A percentile compares a stretch with the other conserved stretches of the same genome.
phyloP scores from a whole-genome alignment of 2,329 filamentous ascomycete genomes.

The Verticillium isaacii region DNA sequence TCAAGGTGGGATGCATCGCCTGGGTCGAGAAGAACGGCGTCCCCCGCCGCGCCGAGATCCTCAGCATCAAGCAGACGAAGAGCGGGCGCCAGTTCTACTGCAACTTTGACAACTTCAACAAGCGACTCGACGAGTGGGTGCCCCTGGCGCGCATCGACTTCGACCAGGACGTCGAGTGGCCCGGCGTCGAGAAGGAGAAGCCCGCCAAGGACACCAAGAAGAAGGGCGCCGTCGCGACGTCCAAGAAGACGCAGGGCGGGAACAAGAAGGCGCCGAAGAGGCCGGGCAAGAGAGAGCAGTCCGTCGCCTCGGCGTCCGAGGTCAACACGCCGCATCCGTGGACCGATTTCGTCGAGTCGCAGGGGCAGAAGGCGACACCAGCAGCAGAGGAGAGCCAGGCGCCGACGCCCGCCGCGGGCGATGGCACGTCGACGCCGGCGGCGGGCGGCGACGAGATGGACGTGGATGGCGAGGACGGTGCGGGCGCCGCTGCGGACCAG shows the following conservation, averaged over 20 bases:
- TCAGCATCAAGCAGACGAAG: conserved; percentile 89
- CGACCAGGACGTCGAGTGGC: conserved; percentile 91
- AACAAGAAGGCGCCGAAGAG: conserved; percentile 57
- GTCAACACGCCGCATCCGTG: conserved; percentile 50
- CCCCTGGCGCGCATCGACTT: conserved; percentile 79
- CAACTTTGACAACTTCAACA: conserved; percentile 98
- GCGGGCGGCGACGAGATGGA: conserved; percentile 48
- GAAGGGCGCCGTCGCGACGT: conserved; percentile 52
- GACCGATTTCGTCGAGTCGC: conserved; percentile 48
- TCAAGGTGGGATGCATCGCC: conserved; percentile 63
- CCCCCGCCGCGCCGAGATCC: conserved; percentile 85
- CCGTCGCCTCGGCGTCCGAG: conserved; percentile 46
- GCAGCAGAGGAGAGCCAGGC: conserved; percentile 38
- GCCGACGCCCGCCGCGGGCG: conserved; percentile 36
- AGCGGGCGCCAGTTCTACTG: conserved; percentile 89
- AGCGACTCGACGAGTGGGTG: conserved; percentile 82
- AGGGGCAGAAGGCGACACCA: conserved; percentile 35
- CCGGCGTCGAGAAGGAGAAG: conserved; percentile 79
- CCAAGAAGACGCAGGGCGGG: conserved; percentile 43
- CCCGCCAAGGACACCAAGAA: conserved; percentile 74
- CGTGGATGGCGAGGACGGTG: conserved; percentile 43
- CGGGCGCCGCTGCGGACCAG: conserved; percentile 32
- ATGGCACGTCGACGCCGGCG: conserved; percentile 39
- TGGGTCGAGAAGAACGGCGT: conserved; percentile 70
- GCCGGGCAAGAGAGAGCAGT: conserved; percentile 50